Evolutionary conservation across 306 rosid genomes (phyloP).

Genomic region (Sphenostylis stenocarpa): DNA sequence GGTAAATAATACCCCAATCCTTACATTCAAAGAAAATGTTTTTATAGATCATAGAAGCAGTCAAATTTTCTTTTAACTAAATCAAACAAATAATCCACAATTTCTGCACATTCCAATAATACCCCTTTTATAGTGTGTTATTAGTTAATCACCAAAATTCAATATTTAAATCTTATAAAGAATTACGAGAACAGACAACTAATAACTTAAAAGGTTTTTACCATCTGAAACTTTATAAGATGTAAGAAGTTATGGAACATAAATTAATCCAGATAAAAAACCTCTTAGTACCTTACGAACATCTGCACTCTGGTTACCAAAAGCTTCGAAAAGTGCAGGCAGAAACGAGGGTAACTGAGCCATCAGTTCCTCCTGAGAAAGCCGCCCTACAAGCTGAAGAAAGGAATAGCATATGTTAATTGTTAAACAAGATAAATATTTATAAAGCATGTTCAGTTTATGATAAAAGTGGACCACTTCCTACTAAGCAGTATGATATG

Average conservation of each 20-base stretch:
- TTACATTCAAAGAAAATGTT: constrained; percentile 13
- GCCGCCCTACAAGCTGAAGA: constrained; percentile 84
- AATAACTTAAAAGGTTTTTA: not conserved
- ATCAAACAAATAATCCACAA: too few relatives aligned
- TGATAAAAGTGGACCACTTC: constrained; percentile 3
- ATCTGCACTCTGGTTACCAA: constrained; percentile 97
- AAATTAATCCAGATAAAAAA: constrained; percentile 22
- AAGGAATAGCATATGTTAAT: constrained; percentile 21
- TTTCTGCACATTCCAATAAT: too few relatives aligned
- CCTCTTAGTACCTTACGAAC: constrained; percentile 84
- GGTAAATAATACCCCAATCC: not conserved
- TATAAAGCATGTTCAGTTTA: constrained; percentile 15
- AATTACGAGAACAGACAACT: not conserved
- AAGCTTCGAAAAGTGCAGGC: constrained; percentile 95
- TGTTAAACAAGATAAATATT: constrained; percentile 10
- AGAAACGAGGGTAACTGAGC: constrained; percentile 85
- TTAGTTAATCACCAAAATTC: constrained; percentile 15
- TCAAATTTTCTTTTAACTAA: not conserved
- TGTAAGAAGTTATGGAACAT: not conserved
- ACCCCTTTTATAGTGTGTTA: not conserved
- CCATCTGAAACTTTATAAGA: not conserved
- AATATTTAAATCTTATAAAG: not conserved
- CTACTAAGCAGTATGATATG: constrained; percentile 1
- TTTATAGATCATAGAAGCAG: not conserved
- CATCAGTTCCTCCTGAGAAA: constrained; percentile 91